phyloP scores from a whole-genome alignment of 1,284 basidiomycete species.

The Heimioporus retisporus region DNA sequence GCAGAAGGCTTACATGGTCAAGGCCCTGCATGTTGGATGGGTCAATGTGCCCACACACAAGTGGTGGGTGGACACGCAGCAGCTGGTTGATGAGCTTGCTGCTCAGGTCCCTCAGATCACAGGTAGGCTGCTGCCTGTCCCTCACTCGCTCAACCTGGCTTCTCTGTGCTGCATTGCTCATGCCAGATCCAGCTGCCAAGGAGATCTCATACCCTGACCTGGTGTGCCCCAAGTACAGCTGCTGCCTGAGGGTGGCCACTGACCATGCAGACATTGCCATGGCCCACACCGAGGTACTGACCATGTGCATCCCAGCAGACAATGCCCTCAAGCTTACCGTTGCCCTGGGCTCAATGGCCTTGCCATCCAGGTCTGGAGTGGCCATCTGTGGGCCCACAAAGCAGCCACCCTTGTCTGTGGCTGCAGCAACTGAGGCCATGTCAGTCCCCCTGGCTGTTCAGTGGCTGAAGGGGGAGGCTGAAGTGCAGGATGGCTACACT shows the following conservation, averaged over 20 bases:
- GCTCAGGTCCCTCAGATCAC: background rate
- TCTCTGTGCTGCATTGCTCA: too few species aligned
- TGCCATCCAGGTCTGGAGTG: background rate
- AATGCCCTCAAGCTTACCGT: background rate
- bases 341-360: too few species aligned
- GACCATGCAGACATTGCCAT: background rate
- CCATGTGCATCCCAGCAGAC: background rate
- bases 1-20: background rate
- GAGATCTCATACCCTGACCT: conserved; percentile 16
- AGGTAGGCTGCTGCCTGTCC: conserved; percentile 1
- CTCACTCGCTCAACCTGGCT: background rate
- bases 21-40: background rate
- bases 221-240: conserved; percentile 6
- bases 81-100: conserved; percentile 11
- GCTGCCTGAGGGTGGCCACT: background rate
- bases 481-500: too few species aligned
- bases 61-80: conserved; percentile 12
- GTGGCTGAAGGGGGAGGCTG: too few species aligned
- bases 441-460: too few species aligned
- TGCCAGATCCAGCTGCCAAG: background rate
- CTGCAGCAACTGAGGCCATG: too few species aligned
- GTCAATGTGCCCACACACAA: background rate
- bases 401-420: too few species aligned
- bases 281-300: background rate
- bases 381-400: too few species aligned